These are phyloP conservation scores for Globisporangium echinulatum DNA, from an alignment of 352 stramenopile genomes.

Conservation along the genomic window DNA sequence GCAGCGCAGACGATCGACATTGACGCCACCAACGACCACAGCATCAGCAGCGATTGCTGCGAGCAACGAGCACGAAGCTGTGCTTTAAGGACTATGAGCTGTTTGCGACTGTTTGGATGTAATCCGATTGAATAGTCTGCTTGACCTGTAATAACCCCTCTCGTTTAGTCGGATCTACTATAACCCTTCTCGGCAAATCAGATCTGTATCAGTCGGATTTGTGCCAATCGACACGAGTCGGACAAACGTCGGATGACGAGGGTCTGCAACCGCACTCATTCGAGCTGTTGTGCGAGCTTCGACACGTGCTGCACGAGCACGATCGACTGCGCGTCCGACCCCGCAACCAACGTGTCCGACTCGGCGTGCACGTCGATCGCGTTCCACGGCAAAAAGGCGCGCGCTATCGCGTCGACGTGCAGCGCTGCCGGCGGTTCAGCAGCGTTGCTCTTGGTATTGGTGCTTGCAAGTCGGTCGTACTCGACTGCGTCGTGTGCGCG, in stretches of 20 bases:
- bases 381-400: conserved; percentile 55
- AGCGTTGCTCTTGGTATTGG: conserved; percentile 7
- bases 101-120: not conserved
- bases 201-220: no score
- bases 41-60: not conserved
- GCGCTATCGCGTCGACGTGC: conserved; percentile 30
- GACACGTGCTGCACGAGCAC: conserved; percentile 58
- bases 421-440: conserved; percentile 15
- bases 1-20: conserved; percentile 3
- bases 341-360: conserved; percentile 66
- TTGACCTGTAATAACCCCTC: no score
- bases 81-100: not conserved
- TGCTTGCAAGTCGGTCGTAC: conserved; percentile 33
- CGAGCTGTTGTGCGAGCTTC: conserved; percentile 14
- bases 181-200: no score
- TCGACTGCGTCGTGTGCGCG: conserved; percentile 43
- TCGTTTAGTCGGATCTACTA: no score
- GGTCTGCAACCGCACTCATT: not conserved
- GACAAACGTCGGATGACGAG: no score
- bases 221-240: no score
- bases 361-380: conserved; percentile 58
- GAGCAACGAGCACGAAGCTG: conserved; percentile 1
- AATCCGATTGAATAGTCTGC: no score
- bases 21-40: not conserved
- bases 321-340: conserved; percentile 71